phyloP scores from a whole-genome alignment of 768 basidiomycete species.

The Leccinellum albellum region DNA sequence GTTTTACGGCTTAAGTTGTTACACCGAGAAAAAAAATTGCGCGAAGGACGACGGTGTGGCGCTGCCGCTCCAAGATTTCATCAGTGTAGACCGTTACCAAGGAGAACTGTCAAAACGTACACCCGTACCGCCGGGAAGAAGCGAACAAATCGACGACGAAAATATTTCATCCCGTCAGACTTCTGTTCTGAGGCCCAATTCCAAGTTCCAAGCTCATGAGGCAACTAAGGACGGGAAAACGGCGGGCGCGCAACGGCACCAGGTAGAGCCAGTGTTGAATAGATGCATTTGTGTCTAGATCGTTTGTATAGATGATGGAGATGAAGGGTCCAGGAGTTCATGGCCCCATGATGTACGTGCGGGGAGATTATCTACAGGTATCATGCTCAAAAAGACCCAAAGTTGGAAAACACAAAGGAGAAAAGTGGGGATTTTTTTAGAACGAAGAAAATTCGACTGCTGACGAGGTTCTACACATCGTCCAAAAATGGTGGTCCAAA shows the following conservation, averaged over 20 bases:
- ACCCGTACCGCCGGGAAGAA: neutral
- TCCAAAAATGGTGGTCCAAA: neutral
- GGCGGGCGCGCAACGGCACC: neutral
- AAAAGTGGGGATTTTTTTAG: neutral
- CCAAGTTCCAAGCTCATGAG: neutral
- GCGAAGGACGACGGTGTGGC: neutral
- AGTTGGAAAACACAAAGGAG: constrained; percentile 2
- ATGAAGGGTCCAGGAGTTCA: constrained; percentile 1
- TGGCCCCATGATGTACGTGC: constrained; percentile 9
- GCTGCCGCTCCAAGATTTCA: neutral
- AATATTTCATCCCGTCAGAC: neutral
- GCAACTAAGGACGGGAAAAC: neutral
- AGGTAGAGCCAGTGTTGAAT: neutral
- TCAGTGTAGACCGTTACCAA: neutral
- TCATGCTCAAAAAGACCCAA: constrained; percentile 8
- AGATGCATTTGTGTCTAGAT: constrained; percentile 15
- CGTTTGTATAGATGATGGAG: neutral
- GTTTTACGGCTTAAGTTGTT: neutral
- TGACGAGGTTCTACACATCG: constrained; percentile 1
- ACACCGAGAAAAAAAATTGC: neutral
- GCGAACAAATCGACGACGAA: neutral
- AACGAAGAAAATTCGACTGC: constrained; percentile 7
- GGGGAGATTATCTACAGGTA: constrained; percentile 17
- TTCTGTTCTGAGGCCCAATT: neutral
- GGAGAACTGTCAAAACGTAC: neutral